Base-by-base conservation (phyloP, 257 asterid genomes). In the Solanum rostratum region DNA sequence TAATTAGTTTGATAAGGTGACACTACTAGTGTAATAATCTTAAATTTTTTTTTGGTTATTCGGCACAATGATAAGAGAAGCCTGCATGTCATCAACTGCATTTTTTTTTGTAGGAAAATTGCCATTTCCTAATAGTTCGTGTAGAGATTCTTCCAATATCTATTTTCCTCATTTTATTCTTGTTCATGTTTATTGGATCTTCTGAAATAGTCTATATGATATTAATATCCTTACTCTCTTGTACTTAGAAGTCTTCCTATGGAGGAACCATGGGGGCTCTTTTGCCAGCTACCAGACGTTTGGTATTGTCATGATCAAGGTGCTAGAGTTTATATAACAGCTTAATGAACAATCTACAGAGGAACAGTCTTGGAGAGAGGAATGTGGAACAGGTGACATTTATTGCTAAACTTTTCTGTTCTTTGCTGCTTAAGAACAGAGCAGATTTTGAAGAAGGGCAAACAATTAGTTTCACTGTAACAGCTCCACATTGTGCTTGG, bases 321-420 rank as follows among this genome's bases (percentile, higher is more conserved):
- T 41, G 89, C 70, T 83, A 74, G 86, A 22, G 71, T 83, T 86
- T 86, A 92, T 84, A 66, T 65, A 79, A 60, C 88, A 85, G 88
- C 86, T 88, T 87, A 91, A 93, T 92, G 97, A 88, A 88, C 88
- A 87, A 82, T 78, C 43, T 73, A 84, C 93, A 76, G 88, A 83
- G 87, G 66, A 86, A 87, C 85, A 87, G 91, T 86, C 84, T 91
- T 66, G 91, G 89, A 10, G 97, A 90, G 83, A 88, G 90, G 91
- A 89, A 90, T 70, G 87, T 92, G 55, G 88, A 87, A 84, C 94
- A 91, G 97, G 97, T 92, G 84, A 85, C 57, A 59, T 84, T 71
- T 63, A 50, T 57, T 49, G 82, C 63, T 76, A 8, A 69, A 50
- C 24, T 73, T 62, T 27, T 55, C 83, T 85, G 57, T 62, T 85